Percentiles rank a stretch among this genome's conserved stretches.
Evolutionary conservation across 345 rosid species (phyloP).

Genomic region (Gossypium herbaceum): DNA sequence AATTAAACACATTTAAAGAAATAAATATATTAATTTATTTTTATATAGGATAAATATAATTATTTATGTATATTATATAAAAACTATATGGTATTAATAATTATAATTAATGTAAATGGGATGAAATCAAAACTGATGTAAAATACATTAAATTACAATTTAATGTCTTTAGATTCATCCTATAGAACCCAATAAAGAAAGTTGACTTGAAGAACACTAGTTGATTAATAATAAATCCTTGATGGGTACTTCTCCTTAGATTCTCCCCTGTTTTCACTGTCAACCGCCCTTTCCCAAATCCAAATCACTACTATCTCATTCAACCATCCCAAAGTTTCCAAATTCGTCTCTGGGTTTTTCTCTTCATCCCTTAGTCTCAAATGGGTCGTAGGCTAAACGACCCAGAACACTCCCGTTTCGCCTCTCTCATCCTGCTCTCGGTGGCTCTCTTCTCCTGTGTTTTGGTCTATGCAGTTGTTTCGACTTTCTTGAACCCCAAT

Average conservation of each 20-base stretch:
- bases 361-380: constrained; percentile 14
- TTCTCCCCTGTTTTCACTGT: background rate
- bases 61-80: no score
- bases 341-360: constrained; percentile 17
- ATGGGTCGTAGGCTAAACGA: constrained; percentile 72
- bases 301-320: background rate
- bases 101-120: no score
- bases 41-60: no score
- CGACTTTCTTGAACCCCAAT: constrained; percentile 38
- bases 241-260: constrained; percentile 21
- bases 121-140: no score
- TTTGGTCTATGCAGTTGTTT: constrained; percentile 63
- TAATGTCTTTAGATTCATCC: no score
- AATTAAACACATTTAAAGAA: no score
- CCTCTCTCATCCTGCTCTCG: constrained; percentile 46
- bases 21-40: no score
- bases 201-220: background rate
- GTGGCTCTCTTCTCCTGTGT: constrained; percentile 56
- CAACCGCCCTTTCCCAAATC: constrained; percentile 5
- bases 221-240: background rate
- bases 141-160: no score
- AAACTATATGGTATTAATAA: no score
- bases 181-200: no score
- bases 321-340: constrained; percentile 10
- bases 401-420: constrained; percentile 50